Base-by-base conservation (phyloP, 1,284 basidiomycete genomes). In the Marasmius tenuissimus region DNA sequence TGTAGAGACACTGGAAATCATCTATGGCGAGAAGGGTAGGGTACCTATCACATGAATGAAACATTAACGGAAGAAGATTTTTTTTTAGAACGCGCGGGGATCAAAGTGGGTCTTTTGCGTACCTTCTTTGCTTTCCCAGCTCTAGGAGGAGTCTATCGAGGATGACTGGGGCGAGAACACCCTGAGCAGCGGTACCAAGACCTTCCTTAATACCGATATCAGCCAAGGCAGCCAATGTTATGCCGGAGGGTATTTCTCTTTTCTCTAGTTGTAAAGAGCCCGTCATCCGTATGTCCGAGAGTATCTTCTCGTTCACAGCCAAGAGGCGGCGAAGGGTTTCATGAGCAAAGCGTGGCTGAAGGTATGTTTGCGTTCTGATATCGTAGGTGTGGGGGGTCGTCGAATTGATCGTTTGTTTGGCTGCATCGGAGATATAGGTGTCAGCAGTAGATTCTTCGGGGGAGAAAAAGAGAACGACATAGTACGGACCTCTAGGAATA, bases 371-470 rank as follows among this genome's bases (percentile, higher is more conserved):
- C 3, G 90, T 90, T 34, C 85, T 81, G 11, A 89, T 72, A 69
- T 94, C 89, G 72, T 97, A 97, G 14, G 79, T 72, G 72, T 93
- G 92, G 1, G 85, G 73, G 0, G 89, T 89, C 0, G 90, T 88
- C 1, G 92, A 94, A 76, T 96, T 88, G 66, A 96, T 89, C 3
- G 35, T 58, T 60, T 93, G 83, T 61, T 83, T 85, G 64, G 88
- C 83, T 1, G 87, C n/a, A 20, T 47, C 4, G 5, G 45, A n/a
- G 5, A 90, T 87, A 67, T 16, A 45, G 37, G 5, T 48, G 20
- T 52, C 54, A 40, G 14, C 27, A 40, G 33, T 38, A 60, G 50
- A 37, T 55, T 27, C 57, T 7, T 42, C 40, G 4, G 50, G 42
- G 4, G 55, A 20, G 55, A 20, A 40, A 33, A 34, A 56, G 12